Percentiles rank a stretch among this genome's conserved stretches.
phyloP scores from a whole-genome alignment of 768 basidiomycete genomes.

The Hortiboletus campestris region DNA sequence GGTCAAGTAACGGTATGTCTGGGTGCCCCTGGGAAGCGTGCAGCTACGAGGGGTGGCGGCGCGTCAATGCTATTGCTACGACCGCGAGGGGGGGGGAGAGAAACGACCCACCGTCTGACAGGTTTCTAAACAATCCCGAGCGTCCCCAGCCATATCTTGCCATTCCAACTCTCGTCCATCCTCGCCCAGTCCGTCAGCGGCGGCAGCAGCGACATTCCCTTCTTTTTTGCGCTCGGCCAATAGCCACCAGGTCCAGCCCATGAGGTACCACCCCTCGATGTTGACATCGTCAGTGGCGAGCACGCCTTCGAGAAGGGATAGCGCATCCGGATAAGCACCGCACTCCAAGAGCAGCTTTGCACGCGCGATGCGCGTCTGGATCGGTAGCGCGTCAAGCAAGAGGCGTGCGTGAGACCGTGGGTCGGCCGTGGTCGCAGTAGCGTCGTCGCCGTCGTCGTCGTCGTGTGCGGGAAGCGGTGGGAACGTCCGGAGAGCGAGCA shows the following conservation, averaged over 20 bases:
- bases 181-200: constrained; percentile 23
- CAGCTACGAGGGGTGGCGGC: constrained; percentile 42
- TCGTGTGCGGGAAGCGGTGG: constrained; percentile 17
- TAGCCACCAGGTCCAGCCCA: constrained; percentile 91
- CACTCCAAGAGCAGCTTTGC: constrained; percentile 85
- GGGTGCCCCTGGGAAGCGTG: constrained; percentile 70
- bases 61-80: neutral
- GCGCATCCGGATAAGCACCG: constrained; percentile 62
- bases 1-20: constrained; percentile 73
- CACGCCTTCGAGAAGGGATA: constrained; percentile 74
- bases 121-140: constrained; percentile 79
- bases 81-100: neutral
- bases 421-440: neutral
- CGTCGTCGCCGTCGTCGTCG: neutral
- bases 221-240: constrained; percentile 72
- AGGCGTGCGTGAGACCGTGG: constrained; percentile 36
- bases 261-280: constrained; percentile 91
- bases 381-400: constrained; percentile 42
- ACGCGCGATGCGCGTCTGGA: constrained; percentile 68
- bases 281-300: constrained; percentile 82
- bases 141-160: constrained; percentile 76
- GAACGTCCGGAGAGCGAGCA: constrained; percentile 34
- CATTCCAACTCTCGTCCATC: constrained; percentile 51
- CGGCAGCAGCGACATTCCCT: constrained; percentile 42
- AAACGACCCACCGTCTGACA: constrained; percentile 65